Base-by-base conservation (phyloP, 192 early-diverging fungal species). In the Polychytrium aggregatum region DNA sequence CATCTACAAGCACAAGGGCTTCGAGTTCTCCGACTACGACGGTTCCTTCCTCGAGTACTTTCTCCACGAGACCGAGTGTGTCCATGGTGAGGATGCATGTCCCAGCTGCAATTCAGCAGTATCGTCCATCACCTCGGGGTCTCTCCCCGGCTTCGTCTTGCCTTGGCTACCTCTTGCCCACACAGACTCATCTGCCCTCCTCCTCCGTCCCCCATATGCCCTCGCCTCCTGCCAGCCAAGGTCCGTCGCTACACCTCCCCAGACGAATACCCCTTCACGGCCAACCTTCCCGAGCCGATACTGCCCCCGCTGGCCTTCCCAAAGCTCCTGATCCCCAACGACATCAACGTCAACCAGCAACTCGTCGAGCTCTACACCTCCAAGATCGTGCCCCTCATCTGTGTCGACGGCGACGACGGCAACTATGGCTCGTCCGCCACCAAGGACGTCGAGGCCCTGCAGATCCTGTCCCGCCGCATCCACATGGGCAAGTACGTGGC, bases 401-500 rank as follows among this genome's bases (percentile, higher is more conserved):
- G 87, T 52, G 40, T 53, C 0, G 20, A 50, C 0, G 84, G 82
- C 0, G 88, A 92, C 60, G 95, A 98, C 59, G 57, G 59, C 13
- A 92, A 98, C 66, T 88, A 97, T 64, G 95, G 95, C 20, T 83
- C 82, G 9, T 72, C 90, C n/a, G 86, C 92, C 5, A 95, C 92
- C 21, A 79, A 84, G 42, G 95, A 98, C 63, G 83, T 92, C 14
- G 87, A 91, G 41, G 88, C 84, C 20, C 62, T 98, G 20, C 95
- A 98, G 65, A 77, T 87, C 0, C 70, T 98, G 26, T 88, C 85
- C 51, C 76, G 87, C 37, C 76, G 95, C 48, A 94, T 98, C 53
- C 95, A 98, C 67, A 93, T 89, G 52, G 95, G 88, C 81, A 97
- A 95, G 61, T 98, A 91, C 59, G 85, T 95, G 25, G 92, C 92